Evolutionary conservation across 805 yeast species (phyloP).

Genomic region (Kodamaea leandrae): DNA sequence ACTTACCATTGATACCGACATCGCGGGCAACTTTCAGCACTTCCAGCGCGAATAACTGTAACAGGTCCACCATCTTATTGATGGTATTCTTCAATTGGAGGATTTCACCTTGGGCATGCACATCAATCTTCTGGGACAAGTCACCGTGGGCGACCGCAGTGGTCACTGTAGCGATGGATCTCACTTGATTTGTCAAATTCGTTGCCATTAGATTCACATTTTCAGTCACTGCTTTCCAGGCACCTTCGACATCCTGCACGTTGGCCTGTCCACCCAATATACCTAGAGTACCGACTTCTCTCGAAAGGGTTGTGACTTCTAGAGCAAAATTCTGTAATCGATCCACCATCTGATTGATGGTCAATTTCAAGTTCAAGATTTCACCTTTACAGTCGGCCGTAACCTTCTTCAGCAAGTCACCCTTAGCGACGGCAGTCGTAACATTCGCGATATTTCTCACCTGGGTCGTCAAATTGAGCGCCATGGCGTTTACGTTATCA

Average conservation of each 20-base stretch:
- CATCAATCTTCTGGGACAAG: constrained; percentile 78
- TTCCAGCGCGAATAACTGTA: constrained; percentile 83
- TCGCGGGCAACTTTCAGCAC: constrained; percentile 89
- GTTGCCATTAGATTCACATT: constrained; percentile 49
- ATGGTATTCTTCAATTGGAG: constrained; percentile 81
- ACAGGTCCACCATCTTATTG: constrained; percentile 89
- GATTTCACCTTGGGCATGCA: constrained; percentile 88
- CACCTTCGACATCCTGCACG: constrained; percentile 51
- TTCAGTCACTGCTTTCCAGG: constrained; percentile 50
- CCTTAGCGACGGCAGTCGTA: constrained; percentile 84
- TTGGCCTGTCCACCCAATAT: constrained; percentile 51
- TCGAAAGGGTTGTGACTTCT: constrained; percentile 45
- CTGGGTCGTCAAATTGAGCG: constrained; percentile 80
- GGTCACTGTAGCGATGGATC: constrained; percentile 86
- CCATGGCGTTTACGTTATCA: constrained; percentile 89
- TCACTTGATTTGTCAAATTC: constrained; percentile 66
- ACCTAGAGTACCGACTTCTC: constrained; percentile 49
- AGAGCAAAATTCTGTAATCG: constrained; percentile 47
- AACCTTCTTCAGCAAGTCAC: constrained; percentile 76
- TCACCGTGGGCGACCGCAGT: constrained; percentile 93
- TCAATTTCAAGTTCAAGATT: constrained; percentile 43
- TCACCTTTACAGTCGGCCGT: constrained; percentile 82
- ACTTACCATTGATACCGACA: constrained; percentile 90
- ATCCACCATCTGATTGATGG: constrained; percentile 52
- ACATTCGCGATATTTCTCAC: constrained; percentile 86